A percentile compares a stretch with the other conserved stretches of the same genome.
These are phyloP conservation scores for Neofusicoccum laricinum DNA, from an alignment of 2,329 filamentous ascomycete species.

Conservation along the genomic window DNA sequence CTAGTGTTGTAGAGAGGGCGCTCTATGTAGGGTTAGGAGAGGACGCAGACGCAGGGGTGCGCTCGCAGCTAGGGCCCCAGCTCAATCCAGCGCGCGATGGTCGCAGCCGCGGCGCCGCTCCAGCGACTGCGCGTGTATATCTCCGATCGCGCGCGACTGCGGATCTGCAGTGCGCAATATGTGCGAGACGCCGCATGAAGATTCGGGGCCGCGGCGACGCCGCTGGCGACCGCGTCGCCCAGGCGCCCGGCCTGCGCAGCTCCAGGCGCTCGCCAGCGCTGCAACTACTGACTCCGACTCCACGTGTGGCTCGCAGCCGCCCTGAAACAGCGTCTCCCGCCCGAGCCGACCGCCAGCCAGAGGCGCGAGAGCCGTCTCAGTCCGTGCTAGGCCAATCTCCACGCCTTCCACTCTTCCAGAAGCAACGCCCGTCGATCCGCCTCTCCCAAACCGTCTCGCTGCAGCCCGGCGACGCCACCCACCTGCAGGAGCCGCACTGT, in stretches of 20 bases:
- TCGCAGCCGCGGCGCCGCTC: slow-evolving; percentile 12
- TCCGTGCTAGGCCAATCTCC: slow-evolving; percentile 11
- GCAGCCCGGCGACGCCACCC: slow-evolving; percentile 5
- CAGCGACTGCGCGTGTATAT: slow-evolving; percentile 12
- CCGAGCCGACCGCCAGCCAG: slow-evolving; percentile 3
- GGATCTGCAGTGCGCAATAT: slow-evolving; percentile 10
- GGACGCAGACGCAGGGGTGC: slow-evolving; percentile 1
- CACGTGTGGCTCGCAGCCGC: background rate
- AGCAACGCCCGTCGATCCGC: slow-evolving; percentile 13
- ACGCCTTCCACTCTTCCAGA: slow-evolving; percentile 12
- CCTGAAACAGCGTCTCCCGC: slow-evolving; percentile 7
- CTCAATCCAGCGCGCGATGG: slow-evolving; percentile 9
- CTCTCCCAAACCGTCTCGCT: slow-evolving; percentile 3
- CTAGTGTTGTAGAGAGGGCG: slow-evolving; percentile 14
- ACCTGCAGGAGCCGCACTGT: slow-evolving; percentile 14
- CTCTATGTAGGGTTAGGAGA: slow-evolving; percentile 5
- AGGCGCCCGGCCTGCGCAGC: background rate
- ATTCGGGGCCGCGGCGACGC: background rate
- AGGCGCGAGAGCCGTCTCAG: background rate
- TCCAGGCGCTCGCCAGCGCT: background rate
- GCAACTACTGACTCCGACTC: background rate
- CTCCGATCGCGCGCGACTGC: slow-evolving; percentile 8
- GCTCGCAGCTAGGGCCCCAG: slow-evolving; percentile 7
- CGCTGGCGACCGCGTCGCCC: background rate
- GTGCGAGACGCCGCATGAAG: slow-evolving; percentile 10